These are phyloP conservation scores for Metarhizium album DNA, from an alignment of 2,329 filamentous ascomycete genomes.

Conservation along the genomic window DNA sequence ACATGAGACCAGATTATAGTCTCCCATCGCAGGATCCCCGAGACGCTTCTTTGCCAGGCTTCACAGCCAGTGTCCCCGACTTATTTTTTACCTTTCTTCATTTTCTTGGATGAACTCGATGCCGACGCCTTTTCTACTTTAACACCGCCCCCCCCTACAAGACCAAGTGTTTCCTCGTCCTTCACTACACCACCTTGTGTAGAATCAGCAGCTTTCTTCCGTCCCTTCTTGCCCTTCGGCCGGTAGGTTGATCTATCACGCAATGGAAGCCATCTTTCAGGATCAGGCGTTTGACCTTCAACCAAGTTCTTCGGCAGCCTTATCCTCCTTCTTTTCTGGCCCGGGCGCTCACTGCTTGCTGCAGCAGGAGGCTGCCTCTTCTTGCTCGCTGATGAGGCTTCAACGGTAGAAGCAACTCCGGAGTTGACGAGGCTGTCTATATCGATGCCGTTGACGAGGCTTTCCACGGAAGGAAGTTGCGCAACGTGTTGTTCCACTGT, in stretches of 20 bases:
- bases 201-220: slow-evolving; percentile 64
- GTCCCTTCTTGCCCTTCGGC: slow-evolving; percentile 86
- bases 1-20: not conserved
- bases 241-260: slow-evolving; percentile 80
- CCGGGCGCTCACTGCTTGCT: slow-evolving; percentile 28
- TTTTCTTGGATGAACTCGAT: slow-evolving; percentile 34
- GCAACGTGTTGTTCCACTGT: slow-evolving; percentile 44
- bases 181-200: slow-evolving; percentile 79
- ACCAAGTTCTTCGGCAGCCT: slow-evolving; percentile 66
- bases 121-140: slow-evolving; percentile 50
- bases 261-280: slow-evolving; percentile 87
- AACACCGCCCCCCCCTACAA: slow-evolving; percentile 53
- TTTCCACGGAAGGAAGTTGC: slow-evolving; percentile 49
- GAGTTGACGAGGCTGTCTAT: slow-evolving; percentile 51
- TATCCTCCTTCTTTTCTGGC: slow-evolving; percentile 48
- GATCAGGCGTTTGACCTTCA: slow-evolving; percentile 69
- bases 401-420: slow-evolving; percentile 42
- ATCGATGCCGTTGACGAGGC: slow-evolving; percentile 51
- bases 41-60: not conserved
- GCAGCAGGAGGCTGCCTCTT: slow-evolving; percentile 37
- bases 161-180: slow-evolving; percentile 57
- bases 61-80: not conserved
- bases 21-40: not conserved
- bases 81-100: slow-evolving; percentile 44
- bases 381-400: slow-evolving; percentile 26